A percentile compares a stretch with the other conserved stretches of the same genome.
Evolutionary conservation across 1,284 basidiomycete genomes (phyloP).

Genomic region (Kwoniella shivajii): DNA sequence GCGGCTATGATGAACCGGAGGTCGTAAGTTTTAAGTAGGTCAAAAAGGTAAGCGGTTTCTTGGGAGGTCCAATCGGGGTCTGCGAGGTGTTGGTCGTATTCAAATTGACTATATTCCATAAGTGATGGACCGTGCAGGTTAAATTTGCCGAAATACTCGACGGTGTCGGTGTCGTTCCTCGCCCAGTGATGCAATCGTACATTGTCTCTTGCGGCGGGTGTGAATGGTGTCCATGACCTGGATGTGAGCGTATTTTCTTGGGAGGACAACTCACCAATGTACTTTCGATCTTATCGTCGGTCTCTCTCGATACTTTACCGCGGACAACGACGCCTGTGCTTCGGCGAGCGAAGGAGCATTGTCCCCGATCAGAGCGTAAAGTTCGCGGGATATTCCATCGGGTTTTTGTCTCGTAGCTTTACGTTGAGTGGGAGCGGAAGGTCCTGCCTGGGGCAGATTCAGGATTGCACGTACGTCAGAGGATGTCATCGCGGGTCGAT

Average conservation of each 20-base stretch:
- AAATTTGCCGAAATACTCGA: constrained; percentile 48
- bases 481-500: too few species aligned
- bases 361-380: constrained; percentile 91
- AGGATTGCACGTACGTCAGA: constrained; percentile 76
- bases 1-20: constrained; percentile 86
- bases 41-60: constrained; percentile 93
- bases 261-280: constrained; percentile 59
- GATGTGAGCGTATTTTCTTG: background rate
- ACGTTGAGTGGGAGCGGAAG: constrained; percentile 50
- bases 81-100: constrained; percentile 77
- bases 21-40: constrained; percentile 79
- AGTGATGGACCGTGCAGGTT: constrained; percentile 57
- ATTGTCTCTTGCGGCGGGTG: constrained; percentile 40
- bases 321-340: constrained; percentile 41
- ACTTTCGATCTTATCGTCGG: constrained; percentile 59
- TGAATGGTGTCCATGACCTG: constrained; percentile 76
- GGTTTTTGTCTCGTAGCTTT: constrained; percentile 60
- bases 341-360: constrained; percentile 75
- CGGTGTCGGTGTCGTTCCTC: constrained; percentile 44
- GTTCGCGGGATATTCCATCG: constrained; percentile 88
- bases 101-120: constrained; percentile 85
- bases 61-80: constrained; percentile 89
- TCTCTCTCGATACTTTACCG: constrained; percentile 81
- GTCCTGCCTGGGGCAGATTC: constrained; percentile 58
- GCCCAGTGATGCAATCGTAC: constrained; percentile 46